Evolutionary conservation across 768 basidiomycete species (phyloP), one percentile per base, ranked within the genome.

Genomic region (Lactarius akahatsu): DNA sequence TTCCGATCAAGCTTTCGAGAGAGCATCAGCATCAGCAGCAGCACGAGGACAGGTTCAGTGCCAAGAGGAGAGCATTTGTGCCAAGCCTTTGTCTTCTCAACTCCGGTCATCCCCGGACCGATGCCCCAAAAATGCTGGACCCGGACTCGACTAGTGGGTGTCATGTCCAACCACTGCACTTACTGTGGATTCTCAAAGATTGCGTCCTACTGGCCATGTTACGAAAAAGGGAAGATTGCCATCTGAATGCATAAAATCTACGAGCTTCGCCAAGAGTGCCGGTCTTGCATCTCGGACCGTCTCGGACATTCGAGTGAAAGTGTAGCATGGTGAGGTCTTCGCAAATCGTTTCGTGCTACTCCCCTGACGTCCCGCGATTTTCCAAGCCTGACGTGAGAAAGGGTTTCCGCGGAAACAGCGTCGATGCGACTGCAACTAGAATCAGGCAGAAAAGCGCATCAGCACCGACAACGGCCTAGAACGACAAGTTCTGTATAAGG

Each of bases 171-270:
- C 52, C 89, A 89, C 56, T 28, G 1, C 28, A 28, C 28, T 28
- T 28, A 28, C 28, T 96, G 94, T 75, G 84, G 32, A 91, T 91
- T 41, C 83, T 96, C 73, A 94, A 92, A 72, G 85, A 90, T 65
- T 96, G 94, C 72, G 76, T 96, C 7, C 81, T 95, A 73, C 85
- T 0, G 92, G 95, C 73, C 96, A 94, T 74, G 94, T 96, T 57
- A 75, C 89, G 28, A 91, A 91, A 73, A 80, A 93, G 38, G 86
- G 88, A 2, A 78, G 81, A 62, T 80, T 90, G n/a, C 94, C 94
- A 8, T 93, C 92, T 0, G 90, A 91, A 36, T 96, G 94, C 76
- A 82, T 96, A 57, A 86, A 76, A 78, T 77, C 28, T 79, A 87
- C 61, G 88, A 92, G 68, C 81, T 96, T 30, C 93, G 94, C 2